Percentiles rank a stretch among this genome's conserved stretches.
These are phyloP conservation scores for Xylariaceae sp. DNA, from an alignment of 2,329 filamentous ascomycete genomes.

Conservation along the genomic window DNA sequence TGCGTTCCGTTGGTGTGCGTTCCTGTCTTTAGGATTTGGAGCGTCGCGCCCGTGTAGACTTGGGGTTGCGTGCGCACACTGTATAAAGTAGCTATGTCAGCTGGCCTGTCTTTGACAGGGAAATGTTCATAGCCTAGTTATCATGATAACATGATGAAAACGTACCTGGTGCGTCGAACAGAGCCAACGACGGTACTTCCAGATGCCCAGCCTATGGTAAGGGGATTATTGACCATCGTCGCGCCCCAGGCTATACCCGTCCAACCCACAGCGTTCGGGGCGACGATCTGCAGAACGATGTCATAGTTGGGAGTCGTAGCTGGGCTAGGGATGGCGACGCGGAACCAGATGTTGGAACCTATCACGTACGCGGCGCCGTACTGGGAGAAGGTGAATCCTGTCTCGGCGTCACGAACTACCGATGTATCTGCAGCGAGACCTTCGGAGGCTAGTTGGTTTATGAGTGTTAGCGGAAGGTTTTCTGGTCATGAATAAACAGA, in stretches of 20 bases:
- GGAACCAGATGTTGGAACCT: constrained; percentile 39
- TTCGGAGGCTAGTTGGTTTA: constrained; percentile 8
- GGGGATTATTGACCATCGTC: constrained; percentile 55
- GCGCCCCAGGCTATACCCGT: constrained; percentile 58
- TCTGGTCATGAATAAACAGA: neutral
- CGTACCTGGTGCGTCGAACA: constrained; percentile 54
- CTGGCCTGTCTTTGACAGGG: too few species aligned
- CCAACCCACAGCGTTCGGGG: constrained; percentile 54
- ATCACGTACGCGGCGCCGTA: constrained; percentile 38
- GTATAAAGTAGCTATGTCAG: constrained; percentile 3
- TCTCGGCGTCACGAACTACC: constrained; percentile 38
- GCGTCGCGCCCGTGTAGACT: constrained; percentile 39
- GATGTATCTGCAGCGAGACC: constrained; percentile 35
- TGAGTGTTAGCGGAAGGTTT: neutral
- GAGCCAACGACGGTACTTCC: constrained; percentile 49
- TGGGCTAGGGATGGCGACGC: constrained; percentile 46
- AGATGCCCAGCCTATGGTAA: constrained; percentile 54
- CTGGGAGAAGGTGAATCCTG: constrained; percentile 42
- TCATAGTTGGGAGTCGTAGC: constrained; percentile 46
- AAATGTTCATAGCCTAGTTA: too few species aligned
- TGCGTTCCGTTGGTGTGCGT: constrained; percentile 49
- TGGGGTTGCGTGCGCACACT: constrained; percentile 47
- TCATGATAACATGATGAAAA: constrained; percentile 25
- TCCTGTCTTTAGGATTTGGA: constrained; percentile 47
- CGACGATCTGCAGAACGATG: constrained; percentile 51